A percentile compares a stretch with the other conserved stretches of the same genome.
Conservation (phyloP, 1,139 yeast genomes). For the Kodamaea derodonti region DNA sequence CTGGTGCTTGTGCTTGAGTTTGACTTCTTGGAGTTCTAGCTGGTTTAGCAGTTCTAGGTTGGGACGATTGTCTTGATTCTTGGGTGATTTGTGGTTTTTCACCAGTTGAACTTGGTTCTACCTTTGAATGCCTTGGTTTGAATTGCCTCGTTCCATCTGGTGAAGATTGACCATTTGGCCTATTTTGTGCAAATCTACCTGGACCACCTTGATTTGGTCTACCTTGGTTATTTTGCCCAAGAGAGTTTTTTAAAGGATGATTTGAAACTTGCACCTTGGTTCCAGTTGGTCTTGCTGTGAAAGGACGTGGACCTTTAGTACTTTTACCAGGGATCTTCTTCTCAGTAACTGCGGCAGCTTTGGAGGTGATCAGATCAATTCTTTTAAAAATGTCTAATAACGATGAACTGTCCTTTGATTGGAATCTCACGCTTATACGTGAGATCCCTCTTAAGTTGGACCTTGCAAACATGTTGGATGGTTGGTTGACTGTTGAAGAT, state of each 20-base stretch:
- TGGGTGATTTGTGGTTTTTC: background rate
- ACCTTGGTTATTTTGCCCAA: constrained; percentile 5
- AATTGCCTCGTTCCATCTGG: background rate
- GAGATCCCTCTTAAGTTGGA: background rate
- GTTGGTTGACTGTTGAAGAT: background rate
- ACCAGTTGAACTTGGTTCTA: constrained; percentile 1
- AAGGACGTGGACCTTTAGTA: background rate
- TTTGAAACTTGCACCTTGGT: constrained; percentile 6
- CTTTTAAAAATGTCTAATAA: constrained; percentile 33
- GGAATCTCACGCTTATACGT: constrained; percentile 10
- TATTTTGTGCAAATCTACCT: background rate
- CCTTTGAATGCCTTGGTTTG: background rate
- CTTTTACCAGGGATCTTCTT: background rate
- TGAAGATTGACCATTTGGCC: background rate
- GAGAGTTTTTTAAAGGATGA: constrained; percentile 11
- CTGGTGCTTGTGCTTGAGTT: background rate
- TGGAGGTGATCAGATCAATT: constrained; percentile 30
- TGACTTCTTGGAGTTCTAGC: constrained; percentile 2
- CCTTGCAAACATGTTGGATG: background rate
- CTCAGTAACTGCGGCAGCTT: constrained; percentile 7
- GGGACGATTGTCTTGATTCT: constrained; percentile 1
- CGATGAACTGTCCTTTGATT: constrained; percentile 13
- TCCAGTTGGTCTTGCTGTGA: constrained; percentile 3
- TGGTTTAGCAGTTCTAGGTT: constrained; percentile 5
- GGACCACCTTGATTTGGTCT: background rate